Percentiles rank a stretch among this genome's conserved stretches.
phyloP scores from a whole-genome alignment of 345 rosid species.

The Euphorbia peplus region DNA sequence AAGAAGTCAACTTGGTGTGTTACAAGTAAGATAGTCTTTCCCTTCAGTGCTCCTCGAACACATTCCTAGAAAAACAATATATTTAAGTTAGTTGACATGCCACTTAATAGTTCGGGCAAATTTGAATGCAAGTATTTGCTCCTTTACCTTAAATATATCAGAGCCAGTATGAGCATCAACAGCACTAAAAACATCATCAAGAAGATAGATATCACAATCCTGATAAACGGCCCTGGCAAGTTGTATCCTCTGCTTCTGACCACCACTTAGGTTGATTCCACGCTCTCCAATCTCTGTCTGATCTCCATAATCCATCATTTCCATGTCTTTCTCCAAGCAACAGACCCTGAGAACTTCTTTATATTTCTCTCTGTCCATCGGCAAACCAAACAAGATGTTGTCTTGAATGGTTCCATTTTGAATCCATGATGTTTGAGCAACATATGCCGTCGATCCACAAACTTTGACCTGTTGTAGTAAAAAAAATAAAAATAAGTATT shows the following conservation, averaged over 20 bases:
- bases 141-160: constrained; percentile 72
- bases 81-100: background rate
- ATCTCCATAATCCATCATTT: constrained; percentile 95
- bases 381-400: constrained; percentile 80
- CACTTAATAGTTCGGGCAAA: background rate
- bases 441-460: constrained; percentile 80
- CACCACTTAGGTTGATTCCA: constrained; percentile 95
- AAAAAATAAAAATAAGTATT: background rate
- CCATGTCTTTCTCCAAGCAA: constrained; percentile 74
- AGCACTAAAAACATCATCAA: constrained; percentile 92
- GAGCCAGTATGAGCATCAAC: constrained; percentile 98
- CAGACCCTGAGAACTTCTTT: constrained; percentile 67
- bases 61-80: constrained; percentile 55
- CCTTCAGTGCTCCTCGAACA: constrained; percentile 77
- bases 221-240: constrained; percentile 93
- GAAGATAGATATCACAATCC: constrained; percentile 81
- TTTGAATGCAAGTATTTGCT: background rate
- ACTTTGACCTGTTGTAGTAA: constrained; percentile 54
- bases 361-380: constrained; percentile 62
- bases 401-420: constrained; percentile 87
- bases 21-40: constrained; percentile 82
- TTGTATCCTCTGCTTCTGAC: constrained; percentile 95
- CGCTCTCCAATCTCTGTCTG: constrained; percentile 96
- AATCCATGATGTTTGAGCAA: constrained; percentile 96
- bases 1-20: constrained; percentile 97